Evolutionary conservation across 345 rosid species (phyloP), one percentile per base, ranked within the genome.

Genomic region (Kernera saxatilis): DNA sequence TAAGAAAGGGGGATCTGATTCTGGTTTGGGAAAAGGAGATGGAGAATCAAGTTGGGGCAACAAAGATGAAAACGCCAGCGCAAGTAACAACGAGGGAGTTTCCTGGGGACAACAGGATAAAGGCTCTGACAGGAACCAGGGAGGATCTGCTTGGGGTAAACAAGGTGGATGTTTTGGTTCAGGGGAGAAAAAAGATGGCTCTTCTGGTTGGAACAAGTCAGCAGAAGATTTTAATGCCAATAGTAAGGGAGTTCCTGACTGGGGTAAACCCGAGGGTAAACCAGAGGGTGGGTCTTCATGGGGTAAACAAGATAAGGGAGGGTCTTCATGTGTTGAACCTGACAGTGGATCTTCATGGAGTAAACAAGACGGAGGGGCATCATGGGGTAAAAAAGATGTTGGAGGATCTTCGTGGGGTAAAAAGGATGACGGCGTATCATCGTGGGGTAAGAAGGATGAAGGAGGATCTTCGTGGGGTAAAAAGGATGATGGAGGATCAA

Each of bases 251-350:
- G 55, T 41, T 67, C 22, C 74, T 65, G 74, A 46, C 17, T 50
- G 69, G 58, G 71, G 60, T 2, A 54, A 60, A 55, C 69, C 49
- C 43, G 66, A 41, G 33, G 76, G 30, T 41, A 54, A 60, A 55
- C 69, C 49, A 51, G 66, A 41, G 33, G 76, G 30, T 41, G 76
- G 70, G 17, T 49, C 70, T 39, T 48, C 78, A 17, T 74, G 82
- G 79, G 69, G 73, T 57, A 62, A 78, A 30, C 30, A n/a, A n/a
- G 58, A 22, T 48, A 44, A 43, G 12, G 66, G 69, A 60, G 66
- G 63, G 40, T 64, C 70, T 73, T 58, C 77, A 45, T 73, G 81
- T 61, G 81, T 53, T 18, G 75, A 72, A 66, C 84, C 88, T 87
- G 84, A n/a, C 2, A 6, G 35, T 8, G 72, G 72, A 3, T 72